Percentiles rank a stretch among this genome's conserved stretches.
Evolutionary conservation across 176 grass and related monocot genomes (phyloP).

Genomic region (Carex parvula): DNA sequence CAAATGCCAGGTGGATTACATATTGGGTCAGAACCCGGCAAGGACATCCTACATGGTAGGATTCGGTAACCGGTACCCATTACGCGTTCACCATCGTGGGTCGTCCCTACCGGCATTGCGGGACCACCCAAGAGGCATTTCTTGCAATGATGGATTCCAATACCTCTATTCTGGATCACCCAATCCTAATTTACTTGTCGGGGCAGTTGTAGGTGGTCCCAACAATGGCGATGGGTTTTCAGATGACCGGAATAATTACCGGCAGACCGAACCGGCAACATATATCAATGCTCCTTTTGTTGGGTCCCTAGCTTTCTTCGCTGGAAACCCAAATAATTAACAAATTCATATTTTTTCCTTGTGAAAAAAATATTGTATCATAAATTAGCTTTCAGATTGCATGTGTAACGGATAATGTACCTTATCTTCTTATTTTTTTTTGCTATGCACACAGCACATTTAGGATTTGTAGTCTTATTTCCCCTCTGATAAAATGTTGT

Average conservation of each 20-base stretch:
- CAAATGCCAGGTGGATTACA: conserved; percentile 56
- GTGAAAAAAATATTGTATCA: not conserved
- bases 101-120: conserved; percentile 46
- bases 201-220: conserved; percentile 50
- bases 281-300: conserved; percentile 70
- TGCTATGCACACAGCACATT: not conserved
- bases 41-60: conserved; percentile 63
- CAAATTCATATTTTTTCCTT: not conserved
- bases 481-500: not conserved
- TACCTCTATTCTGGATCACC: conserved; percentile 41
- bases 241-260: conserved; percentile 47
- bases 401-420: not conserved
- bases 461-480: not conserved
- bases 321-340: conserved; percentile 5
- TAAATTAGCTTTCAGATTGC: not conserved
- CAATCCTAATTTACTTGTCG: conserved; percentile 47
- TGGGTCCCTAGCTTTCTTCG: conserved; percentile 52
- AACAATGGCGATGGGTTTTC: conserved; percentile 27
- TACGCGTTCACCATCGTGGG: conserved; percentile 52
- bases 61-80: conserved; percentile 34
- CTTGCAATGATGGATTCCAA: conserved; percentile 43
- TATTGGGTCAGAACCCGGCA: conserved; percentile 49
- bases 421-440: not conserved
- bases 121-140: conserved; percentile 36
- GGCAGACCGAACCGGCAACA: conserved; percentile 42